These are phyloP conservation scores for Coemansia guatemalensis DNA, from an alignment of 192 early-diverging fungal genomes.

Conservation along the genomic window DNA sequence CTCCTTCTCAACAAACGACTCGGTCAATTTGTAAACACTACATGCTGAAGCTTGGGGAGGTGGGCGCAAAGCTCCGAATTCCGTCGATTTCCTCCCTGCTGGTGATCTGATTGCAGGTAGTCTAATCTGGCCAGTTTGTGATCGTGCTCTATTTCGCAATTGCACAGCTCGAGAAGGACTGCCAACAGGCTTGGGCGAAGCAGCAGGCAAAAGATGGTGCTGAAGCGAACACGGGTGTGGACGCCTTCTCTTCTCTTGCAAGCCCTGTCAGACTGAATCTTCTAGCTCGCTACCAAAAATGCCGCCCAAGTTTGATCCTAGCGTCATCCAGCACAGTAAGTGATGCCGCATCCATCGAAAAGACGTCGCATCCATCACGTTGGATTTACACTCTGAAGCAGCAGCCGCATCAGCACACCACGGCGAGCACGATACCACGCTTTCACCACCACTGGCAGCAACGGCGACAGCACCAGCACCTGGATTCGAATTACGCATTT, in stretches of 20 bases:
- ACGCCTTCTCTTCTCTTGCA: conserved; percentile 5
- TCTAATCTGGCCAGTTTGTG: not conserved
- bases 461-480: not conserved
- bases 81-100: not conserved
- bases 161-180: not conserved
- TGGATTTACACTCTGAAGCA: conserved; percentile 5
- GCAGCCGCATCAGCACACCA: not conserved
- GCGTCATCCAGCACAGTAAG: conserved; percentile 66
- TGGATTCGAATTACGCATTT: not conserved
- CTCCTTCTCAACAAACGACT: not conserved
- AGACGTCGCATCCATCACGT: conserved; percentile 12
- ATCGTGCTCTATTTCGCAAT: not conserved
- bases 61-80: not conserved
- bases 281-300: conserved; percentile 47
- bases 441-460: too few species aligned
- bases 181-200: not conserved
- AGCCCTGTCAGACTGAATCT: conserved; percentile 43
- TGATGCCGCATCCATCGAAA: conserved; percentile 29
- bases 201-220: not conserved
- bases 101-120: not conserved
- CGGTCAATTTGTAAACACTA: not conserved
- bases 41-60: too few species aligned
- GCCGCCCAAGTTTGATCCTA: conserved; percentile 90
- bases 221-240: not conserved
- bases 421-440: not conserved